Percentiles rank a stretch among this genome's conserved stretches.
These are phyloP conservation scores for Euphorbia corollata DNA, from an alignment of 441 rosid species.

Conservation along the genomic window DNA sequence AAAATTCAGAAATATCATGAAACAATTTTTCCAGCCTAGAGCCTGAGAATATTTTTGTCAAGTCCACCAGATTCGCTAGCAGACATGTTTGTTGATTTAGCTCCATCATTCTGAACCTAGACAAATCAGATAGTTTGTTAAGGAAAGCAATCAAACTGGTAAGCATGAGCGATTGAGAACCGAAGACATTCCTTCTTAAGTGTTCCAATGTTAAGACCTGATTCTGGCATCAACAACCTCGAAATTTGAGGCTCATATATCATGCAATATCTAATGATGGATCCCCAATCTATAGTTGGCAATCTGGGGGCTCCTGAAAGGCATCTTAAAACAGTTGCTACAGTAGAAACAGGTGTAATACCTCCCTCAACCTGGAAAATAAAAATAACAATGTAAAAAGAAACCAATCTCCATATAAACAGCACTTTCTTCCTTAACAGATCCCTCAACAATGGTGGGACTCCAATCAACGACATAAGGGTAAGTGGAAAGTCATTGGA, in stretches of 20 bases:
- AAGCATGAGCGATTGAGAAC: constrained; percentile 63
- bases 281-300: constrained; percentile 77
- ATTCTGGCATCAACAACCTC: constrained; percentile 29
- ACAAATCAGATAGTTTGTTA: constrained; percentile 67
- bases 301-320: constrained; percentile 75
- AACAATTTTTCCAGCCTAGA: constrained; percentile 73
- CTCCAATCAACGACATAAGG: neutral
- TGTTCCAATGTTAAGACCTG: constrained; percentile 31
- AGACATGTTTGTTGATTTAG: constrained; percentile 52
- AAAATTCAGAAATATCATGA: constrained; percentile 46
- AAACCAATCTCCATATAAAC: neutral
- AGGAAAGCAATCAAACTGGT: constrained; percentile 60
- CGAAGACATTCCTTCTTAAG: constrained; percentile 65
- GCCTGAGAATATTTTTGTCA: constrained; percentile 61
- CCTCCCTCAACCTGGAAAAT: constrained; percentile 34
- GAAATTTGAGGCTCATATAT: constrained; percentile 51
- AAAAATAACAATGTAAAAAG: constrained; percentile 10
- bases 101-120: constrained; percentile 66
- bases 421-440: neutral
- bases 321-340: constrained; percentile 58
- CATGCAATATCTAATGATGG: constrained; percentile 70
- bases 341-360: constrained; percentile 25
- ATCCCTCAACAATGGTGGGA: neutral
- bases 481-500: too few species aligned
- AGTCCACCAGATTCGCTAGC: constrained; percentile 51